Evolutionary conservation across 441 rosid species (phyloP).

Genomic region (Gossypium schwendimanii): DNA sequence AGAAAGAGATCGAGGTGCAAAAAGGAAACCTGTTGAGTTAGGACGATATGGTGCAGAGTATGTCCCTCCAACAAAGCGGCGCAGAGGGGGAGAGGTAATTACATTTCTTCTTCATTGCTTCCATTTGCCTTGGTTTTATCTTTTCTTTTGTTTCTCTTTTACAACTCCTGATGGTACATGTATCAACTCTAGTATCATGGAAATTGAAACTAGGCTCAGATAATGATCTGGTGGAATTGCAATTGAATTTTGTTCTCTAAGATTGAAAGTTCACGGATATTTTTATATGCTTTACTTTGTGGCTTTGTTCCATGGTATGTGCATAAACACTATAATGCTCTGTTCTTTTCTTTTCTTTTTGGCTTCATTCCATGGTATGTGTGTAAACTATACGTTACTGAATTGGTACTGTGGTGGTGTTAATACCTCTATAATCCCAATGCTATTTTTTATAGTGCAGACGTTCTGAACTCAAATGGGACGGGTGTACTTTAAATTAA

Average conservation of each 20-base stretch:
- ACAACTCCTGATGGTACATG: not conserved
- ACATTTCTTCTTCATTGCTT: slow-evolving; percentile 11
- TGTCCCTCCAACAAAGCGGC: slow-evolving; percentile 71
- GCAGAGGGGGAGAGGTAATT: slow-evolving; percentile 91
- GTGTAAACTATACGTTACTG: not conserved
- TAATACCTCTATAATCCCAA: not conserved
- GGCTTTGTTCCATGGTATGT: not conserved
- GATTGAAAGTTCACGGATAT: not conserved
- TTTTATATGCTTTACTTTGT: not conserved
- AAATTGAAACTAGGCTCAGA: not conserved
- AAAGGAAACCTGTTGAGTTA: slow-evolving; percentile 53
- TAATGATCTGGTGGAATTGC: not conserved
- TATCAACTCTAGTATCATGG: not conserved
- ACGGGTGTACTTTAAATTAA: not conserved
- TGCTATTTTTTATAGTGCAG: not conserved
- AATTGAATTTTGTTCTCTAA: not conserved
- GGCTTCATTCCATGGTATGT: not conserved
- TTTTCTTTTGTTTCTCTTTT: not conserved
- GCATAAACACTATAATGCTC: not conserved
- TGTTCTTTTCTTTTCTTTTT: not conserved
- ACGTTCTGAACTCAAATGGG: not conserved
- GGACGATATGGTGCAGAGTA: slow-evolving; percentile 43
- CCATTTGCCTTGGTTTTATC: not conserved
- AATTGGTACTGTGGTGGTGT: not conserved
- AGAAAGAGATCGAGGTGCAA: slow-evolving; percentile 64